phyloP scores from a whole-genome alignment of 148 eudicot species.

The Cornus controversa region DNA sequence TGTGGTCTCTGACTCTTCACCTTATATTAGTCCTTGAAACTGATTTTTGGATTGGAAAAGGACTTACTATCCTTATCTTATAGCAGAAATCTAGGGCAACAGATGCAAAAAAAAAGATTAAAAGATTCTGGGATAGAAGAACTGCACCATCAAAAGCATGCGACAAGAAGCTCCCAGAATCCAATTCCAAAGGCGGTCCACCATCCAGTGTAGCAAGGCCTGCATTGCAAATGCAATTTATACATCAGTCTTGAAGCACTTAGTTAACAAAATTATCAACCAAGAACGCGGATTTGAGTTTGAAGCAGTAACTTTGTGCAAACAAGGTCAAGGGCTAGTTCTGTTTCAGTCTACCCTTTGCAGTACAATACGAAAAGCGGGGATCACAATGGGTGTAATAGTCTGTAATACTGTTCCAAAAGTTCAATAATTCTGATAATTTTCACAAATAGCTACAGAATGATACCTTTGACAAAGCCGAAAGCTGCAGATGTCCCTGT shows the following conservation, averaged over 20 bases:
- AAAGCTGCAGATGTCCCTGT: conserved; percentile 87
- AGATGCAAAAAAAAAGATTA: conserved; percentile 79
- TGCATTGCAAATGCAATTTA: conserved; percentile 21
- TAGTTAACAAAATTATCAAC: neutral
- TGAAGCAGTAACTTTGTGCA: too few relatives aligned
- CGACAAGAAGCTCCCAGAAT: conserved; percentile 46
- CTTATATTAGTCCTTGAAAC: conserved; percentile 20
- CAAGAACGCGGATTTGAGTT: too few relatives aligned
- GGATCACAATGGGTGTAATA: too few relatives aligned
- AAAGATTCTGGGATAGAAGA: conserved; percentile 63
- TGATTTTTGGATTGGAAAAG: conserved; percentile 62
- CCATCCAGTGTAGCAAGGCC: conserved; percentile 82
- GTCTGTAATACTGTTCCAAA: neutral
- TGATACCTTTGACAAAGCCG: conserved; percentile 92
- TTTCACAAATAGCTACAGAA: neutral
- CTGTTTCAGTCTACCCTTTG: too few relatives aligned
- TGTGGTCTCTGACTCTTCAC: conserved; percentile 1
- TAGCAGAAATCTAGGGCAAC: conserved; percentile 86
- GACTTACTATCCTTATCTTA: conserved; percentile 67
- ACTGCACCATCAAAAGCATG: conserved; percentile 62
- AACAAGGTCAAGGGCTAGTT: too few relatives aligned
- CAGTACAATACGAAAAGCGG: too few relatives aligned
- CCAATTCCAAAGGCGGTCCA: conserved; percentile 65
- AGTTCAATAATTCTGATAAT: neutral
- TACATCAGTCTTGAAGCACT: neutral